phyloP scores from a whole-genome alignment of 2,329 filamentous ascomycete species.

The Monilinia vaccinii-corymbosi region DNA sequence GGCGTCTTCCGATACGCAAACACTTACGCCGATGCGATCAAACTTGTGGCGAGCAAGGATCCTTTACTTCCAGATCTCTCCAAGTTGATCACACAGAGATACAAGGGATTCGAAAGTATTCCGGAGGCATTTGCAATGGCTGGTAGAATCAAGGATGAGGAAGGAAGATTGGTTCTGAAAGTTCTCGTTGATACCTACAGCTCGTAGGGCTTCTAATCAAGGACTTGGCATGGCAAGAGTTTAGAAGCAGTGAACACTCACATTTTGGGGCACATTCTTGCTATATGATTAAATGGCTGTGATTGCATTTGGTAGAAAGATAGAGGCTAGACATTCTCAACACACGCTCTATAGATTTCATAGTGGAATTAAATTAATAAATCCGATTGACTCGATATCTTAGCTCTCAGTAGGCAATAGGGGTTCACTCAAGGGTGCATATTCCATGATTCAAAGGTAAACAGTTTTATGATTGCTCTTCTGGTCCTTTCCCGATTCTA shows the following conservation, averaged over 20 bases:
- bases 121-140: conserved; percentile 83
- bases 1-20: conserved; percentile 72
- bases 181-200: conserved; percentile 25
- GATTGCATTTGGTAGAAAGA: not conserved
- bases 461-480: not conserved
- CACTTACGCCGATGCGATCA: conserved; percentile 84
- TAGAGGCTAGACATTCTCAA: not conserved
- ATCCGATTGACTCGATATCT: not conserved
- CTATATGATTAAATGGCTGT: not conserved
- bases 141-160: conserved; percentile 43
- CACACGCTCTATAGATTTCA: not conserved
- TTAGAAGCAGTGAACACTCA: not conserved
- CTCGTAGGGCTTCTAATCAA: not conserved
- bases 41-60: conserved; percentile 68
- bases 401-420: not conserved
- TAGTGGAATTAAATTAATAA: not conserved
- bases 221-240: not conserved
- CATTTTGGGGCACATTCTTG: not conserved
- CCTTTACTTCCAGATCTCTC: conserved; percentile 58
- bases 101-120: conserved; percentile 67
- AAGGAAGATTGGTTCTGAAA: conserved; percentile 28
- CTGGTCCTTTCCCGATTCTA: not conserved
- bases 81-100: conserved; percentile 81
- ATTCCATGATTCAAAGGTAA: not conserved
- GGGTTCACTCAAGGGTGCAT: not conserved